Evolutionary conservation across 352 stramenopile genomes (phyloP).

Genomic region (Saprolegnia diclina): DNA sequence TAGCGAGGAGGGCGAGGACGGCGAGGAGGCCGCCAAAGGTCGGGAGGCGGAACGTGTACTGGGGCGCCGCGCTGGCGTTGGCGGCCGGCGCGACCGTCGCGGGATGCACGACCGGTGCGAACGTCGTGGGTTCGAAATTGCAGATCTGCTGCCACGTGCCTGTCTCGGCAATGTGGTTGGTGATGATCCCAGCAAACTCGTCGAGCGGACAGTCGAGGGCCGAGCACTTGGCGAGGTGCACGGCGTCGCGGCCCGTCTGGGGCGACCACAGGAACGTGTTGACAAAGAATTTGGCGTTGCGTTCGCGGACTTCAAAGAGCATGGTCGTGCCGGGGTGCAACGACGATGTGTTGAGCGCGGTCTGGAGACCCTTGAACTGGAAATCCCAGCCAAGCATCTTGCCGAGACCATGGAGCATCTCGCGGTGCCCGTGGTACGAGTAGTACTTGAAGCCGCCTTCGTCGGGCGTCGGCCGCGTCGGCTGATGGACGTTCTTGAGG

Average conservation of each 20-base stretch:
- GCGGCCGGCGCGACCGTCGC: neutral
- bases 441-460: constrained; percentile 58
- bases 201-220: constrained; percentile 53
- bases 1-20: constrained; percentile 29
- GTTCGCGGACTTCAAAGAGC: constrained; percentile 71
- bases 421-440: constrained; percentile 77
- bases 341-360: constrained; percentile 56
- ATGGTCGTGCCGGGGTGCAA: constrained; percentile 71
- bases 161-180: constrained; percentile 51
- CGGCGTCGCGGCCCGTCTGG: constrained; percentile 51
- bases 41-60: neutral
- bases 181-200: constrained; percentile 76
- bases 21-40: constrained; percentile 10
- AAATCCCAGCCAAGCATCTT: constrained; percentile 80
- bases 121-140: constrained; percentile 40
- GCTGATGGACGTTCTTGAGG: constrained; percentile 51
- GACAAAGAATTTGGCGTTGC: constrained; percentile 53
- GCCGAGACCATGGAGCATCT: constrained; percentile 65
- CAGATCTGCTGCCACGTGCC: constrained; percentile 81
- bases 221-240: constrained; percentile 76
- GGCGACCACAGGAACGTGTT: constrained; percentile 75
- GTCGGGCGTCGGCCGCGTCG: constrained; percentile 36
- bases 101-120: constrained; percentile 2
- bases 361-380: constrained; percentile 55
- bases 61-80: neutral